phyloP scores from a whole-genome alignment of 331 rosid species.

The Saraca asoca region DNA sequence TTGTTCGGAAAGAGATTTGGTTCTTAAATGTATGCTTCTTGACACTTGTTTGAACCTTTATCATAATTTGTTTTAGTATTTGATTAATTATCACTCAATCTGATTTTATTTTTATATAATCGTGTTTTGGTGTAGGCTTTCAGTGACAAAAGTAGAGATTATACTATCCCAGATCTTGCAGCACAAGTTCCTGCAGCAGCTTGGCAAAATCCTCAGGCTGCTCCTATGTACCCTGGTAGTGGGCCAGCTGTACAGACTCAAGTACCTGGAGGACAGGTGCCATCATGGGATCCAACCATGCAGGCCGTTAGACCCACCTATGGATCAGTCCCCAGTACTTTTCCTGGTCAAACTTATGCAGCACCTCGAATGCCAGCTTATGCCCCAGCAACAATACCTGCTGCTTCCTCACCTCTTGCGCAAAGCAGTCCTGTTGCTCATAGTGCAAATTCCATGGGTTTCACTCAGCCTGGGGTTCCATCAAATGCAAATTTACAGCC shows the following conservation, averaged over 20 bases:
- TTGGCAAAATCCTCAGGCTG: slow-evolving; percentile 81
- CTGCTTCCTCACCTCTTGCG: slow-evolving; percentile 43
- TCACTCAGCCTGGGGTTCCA: slow-evolving; percentile 37
- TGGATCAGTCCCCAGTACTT: slow-evolving; percentile 50
- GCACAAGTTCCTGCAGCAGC: slow-evolving; percentile 55
- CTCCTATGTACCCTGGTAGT: slow-evolving; percentile 54
- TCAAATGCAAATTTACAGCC: slow-evolving; percentile 35
- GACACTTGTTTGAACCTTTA: slow-evolving; percentile 50
- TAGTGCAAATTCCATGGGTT: slow-evolving; percentile 40
- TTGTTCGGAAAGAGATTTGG: slow-evolving; percentile 61
- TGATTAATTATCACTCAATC: slow-evolving; percentile 23
- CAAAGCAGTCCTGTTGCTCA: slow-evolving; percentile 46
- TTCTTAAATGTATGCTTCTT: slow-evolving; percentile 73
- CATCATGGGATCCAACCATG: slow-evolving; percentile 72
- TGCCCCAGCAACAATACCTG: slow-evolving; percentile 43
- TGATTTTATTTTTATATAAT: slow-evolving; percentile 19
- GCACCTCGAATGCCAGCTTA: slow-evolving; percentile 51
- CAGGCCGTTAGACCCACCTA: slow-evolving; percentile 57
- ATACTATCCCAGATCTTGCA: slow-evolving; percentile 64
- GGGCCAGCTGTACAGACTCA: slow-evolving; percentile 53
- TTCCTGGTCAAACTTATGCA: slow-evolving; percentile 55
- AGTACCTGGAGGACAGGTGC: slow-evolving; percentile 62
- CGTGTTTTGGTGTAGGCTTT: slow-evolving; percentile 54
- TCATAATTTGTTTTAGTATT: slow-evolving; percentile 19
- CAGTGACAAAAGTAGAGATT: slow-evolving; percentile 95